Evolutionary conservation across 805 yeast species (phyloP).

Genomic region (Cyberlindnera lachancei): DNA sequence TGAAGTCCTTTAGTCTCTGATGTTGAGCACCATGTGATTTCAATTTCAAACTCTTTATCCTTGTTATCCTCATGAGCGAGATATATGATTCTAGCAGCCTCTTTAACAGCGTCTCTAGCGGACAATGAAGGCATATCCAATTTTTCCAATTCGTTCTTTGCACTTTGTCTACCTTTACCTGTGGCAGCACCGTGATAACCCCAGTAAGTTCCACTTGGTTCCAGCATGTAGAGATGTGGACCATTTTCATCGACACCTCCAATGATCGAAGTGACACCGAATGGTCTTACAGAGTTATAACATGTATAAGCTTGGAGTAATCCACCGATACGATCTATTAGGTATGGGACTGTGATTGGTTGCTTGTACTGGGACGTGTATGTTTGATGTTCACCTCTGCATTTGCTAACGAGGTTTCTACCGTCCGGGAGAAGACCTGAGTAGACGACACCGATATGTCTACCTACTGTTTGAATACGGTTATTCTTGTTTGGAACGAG

Average conservation of each 20-base stretch:
- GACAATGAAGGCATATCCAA: slow-evolving; percentile 59
- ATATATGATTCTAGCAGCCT: slow-evolving; percentile 89
- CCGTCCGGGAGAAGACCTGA: slow-evolving; percentile 97
- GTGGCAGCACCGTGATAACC: slow-evolving; percentile 97
- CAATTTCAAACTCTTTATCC: slow-evolving; percentile 95
- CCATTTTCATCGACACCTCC: slow-evolving; percentile 93
- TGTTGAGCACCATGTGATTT: slow-evolving; percentile 78
- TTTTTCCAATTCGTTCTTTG: slow-evolving; percentile 93
- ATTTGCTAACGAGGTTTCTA: slow-evolving; percentile 83
- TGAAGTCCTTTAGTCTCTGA: slow-evolving; percentile 77
- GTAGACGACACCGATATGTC: slow-evolving; percentile 90
- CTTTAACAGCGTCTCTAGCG: slow-evolving; percentile 78
- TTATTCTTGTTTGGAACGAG: slow-evolving; percentile 84
- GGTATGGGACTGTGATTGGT: slow-evolving; percentile 70
- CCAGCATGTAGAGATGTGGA: slow-evolving; percentile 90
- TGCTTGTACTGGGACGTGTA: slow-evolving; percentile 73
- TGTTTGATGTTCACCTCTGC: slow-evolving; percentile 81
- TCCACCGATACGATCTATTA: slow-evolving; percentile 81
- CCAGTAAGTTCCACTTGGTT: slow-evolving; percentile 97
- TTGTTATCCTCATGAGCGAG: slow-evolving; percentile 96
- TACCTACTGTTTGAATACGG: slow-evolving; percentile 88
- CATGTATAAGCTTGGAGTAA: slow-evolving; percentile 94
- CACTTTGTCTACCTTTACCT: slow-evolving; percentile 98
- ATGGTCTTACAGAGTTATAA: slow-evolving; percentile 95
- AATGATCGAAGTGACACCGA: slow-evolving; percentile 85